Base-by-base conservation (phyloP, 192 early-diverging fungal species). In the Kappamyces sp. region DNA sequence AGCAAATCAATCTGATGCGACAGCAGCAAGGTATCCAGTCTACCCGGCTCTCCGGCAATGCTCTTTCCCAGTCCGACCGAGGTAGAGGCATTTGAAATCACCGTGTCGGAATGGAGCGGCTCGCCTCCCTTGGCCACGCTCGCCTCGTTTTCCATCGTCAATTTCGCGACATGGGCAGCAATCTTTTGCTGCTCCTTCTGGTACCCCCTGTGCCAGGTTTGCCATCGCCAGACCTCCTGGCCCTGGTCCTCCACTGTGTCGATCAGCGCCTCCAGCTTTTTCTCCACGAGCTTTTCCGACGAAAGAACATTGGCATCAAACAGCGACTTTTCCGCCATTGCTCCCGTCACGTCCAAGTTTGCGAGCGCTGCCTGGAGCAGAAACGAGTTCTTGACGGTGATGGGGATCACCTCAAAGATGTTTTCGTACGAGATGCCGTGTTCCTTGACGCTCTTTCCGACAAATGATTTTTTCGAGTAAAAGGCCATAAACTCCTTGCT, bases 161-260 rank as follows among this genome's bases (percentile, higher is more conserved):
- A 72, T 62, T 83, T 79, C 32, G 59, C 40, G 47, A 55, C 79
- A 42, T 59, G 75, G 77, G 75, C 82, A 62, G 78, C 77, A 67
- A 86, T 72, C 71, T 85, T 86, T 60, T 79, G 71, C 76, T 93
- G 87, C 66, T 98, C 97, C 69, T 89, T 87, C 60, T 87, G 84
- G 67, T 88, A 76, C 54, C 80, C 86, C 63, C 92, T 86, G 74
- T 97, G 89, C 97, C 97, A 98, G 71, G 90, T 89, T 63, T 89
- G 86, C 80, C 91, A 94, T 65, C 90, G 86, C 80, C 85, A 87
- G 61, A 91, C 88, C 65, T 94, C 88, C 72, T 91, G 90, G 48
- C 85, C 85, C 53, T 94, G 86, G 33, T 89, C 90, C 55, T 99
- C 97, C 33, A 93, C 83, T 9, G 87, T 79, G 36, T 90, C 87